Conservation (phyloP, 129 eudicot genomes). For the Pulicaria dysenterica region DNA sequence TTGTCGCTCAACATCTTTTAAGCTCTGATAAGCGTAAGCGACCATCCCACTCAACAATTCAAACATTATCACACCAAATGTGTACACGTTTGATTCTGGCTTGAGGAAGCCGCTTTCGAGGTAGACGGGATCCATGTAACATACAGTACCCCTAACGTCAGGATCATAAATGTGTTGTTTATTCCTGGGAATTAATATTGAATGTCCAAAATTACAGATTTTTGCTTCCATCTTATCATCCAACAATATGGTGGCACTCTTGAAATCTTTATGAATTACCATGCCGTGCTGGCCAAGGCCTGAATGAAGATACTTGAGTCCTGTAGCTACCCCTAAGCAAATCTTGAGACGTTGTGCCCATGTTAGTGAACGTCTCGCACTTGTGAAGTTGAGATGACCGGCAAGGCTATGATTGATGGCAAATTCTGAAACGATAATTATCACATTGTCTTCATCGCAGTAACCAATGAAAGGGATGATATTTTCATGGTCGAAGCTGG, state of each 20-base stretch:
- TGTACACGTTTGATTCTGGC: background rate
- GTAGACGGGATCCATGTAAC: constrained; percentile 6
- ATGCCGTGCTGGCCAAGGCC: background rate
- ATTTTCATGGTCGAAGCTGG: constrained; percentile 3
- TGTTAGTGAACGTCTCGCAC: background rate
- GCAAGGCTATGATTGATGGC: constrained; percentile 15
- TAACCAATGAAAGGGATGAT: constrained; percentile 21
- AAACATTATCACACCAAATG: constrained; percentile 14
- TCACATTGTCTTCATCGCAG: background rate
- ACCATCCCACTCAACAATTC: constrained; percentile 17
- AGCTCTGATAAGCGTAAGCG: background rate
- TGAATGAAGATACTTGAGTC: constrained; percentile 1
- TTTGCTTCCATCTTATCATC: too few relatives aligned
- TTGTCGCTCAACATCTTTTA: background rate
- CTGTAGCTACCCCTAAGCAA: constrained; percentile 1
- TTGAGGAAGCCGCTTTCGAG: background rate
- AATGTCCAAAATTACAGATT: too few relatives aligned
- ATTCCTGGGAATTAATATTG: too few relatives aligned
- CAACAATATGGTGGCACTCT: too few relatives aligned
- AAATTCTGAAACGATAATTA: background rate
- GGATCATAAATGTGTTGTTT: too few relatives aligned
- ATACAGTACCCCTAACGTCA: background rate
- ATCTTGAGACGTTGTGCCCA: constrained; percentile 2
- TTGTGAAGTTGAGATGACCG: background rate
- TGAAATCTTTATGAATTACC: background rate